Evolutionary conservation across 176 grass and related monocot species (phyloP).

Genomic region (bread wheat (Triticum aestivum)): DNA sequence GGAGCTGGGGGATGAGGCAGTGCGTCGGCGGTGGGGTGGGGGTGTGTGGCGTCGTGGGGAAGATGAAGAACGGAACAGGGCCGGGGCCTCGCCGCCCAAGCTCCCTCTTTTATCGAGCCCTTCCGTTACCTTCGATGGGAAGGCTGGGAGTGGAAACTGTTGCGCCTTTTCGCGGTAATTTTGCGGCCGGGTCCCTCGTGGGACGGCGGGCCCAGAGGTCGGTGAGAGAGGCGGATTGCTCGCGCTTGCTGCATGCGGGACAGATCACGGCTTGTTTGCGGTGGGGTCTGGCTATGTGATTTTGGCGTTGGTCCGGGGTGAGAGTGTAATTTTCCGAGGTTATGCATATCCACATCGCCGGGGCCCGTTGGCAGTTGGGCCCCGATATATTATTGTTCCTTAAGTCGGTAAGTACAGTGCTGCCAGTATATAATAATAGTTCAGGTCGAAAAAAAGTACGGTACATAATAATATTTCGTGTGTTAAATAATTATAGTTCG

Average conservation of each 20-base stretch:
- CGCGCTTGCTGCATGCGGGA: background rate
- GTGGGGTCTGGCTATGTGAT: background rate
- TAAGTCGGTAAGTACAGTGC: background rate
- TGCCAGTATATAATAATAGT: too few relatives aligned
- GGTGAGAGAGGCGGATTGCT: background rate
- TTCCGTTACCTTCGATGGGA: slow-evolving; percentile 29
- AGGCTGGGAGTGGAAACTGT: background rate
- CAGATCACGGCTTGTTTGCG: background rate
- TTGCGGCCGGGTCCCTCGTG: background rate
- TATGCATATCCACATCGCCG: background rate
- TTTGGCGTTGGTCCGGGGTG: background rate
- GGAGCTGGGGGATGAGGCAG: background rate
- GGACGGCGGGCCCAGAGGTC: background rate
- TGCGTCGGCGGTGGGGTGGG: slow-evolving; percentile 7
- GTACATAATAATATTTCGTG: too few relatives aligned
- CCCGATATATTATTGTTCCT: background rate
- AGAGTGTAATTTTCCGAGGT: background rate
- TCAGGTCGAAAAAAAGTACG: too few relatives aligned
- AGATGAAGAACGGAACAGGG: too few relatives aligned
- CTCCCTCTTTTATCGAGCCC: background rate
- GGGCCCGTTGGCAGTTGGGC: background rate
- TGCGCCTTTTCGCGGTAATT: background rate
- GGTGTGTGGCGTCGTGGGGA: background rate
- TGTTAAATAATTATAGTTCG: too few relatives aligned
- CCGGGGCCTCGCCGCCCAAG: background rate